phyloP scores from a whole-genome alignment of 164 flowering plant species.

The Tetracentron sinense region DNA sequence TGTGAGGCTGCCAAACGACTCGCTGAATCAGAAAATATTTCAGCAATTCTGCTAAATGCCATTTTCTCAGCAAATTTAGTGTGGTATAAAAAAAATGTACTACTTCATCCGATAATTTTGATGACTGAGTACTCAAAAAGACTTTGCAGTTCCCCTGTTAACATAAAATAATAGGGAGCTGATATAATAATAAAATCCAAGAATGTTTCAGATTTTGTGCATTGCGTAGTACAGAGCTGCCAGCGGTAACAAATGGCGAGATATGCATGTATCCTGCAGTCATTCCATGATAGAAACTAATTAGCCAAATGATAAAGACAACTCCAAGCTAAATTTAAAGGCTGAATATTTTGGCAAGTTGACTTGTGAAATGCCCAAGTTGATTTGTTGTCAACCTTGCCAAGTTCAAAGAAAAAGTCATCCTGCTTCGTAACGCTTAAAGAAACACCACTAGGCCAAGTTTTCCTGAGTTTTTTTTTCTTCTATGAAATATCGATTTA shows the following conservation, averaged over 20 bases:
- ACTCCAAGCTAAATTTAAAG: neutral
- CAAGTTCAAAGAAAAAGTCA: too few relatives aligned
- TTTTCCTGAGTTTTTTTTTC: neutral
- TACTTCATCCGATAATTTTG: conserved; percentile 12
- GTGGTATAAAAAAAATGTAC: conserved; percentile 6
- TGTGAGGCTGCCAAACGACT: conserved; percentile 34
- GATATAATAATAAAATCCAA: conserved; percentile 2
- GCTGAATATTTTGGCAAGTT: neutral
- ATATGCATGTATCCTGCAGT: conserved; percentile 21
- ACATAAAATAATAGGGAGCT: conserved; percentile 2
- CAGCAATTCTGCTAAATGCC: conserved; percentile 43
- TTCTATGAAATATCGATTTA: too few relatives aligned
- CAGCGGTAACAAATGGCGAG: neutral
- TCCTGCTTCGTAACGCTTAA: neutral
- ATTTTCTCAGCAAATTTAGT: conserved; percentile 16
- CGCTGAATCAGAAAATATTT: conserved; percentile 31
- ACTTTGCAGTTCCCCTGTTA: conserved; percentile 1
- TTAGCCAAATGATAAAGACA: neutral
- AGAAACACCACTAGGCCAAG: too few relatives aligned
- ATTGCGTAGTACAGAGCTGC: conserved; percentile 5
- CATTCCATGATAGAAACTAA: conserved; percentile 4
- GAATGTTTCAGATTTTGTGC: neutral
- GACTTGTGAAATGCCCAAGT: neutral
- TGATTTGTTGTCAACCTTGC: neutral
- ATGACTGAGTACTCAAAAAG: conserved; percentile 2